These are phyloP conservation scores for Purpureocillium lavendulum DNA, from an alignment of 2,329 filamentous ascomycete species.

Conservation along the genomic window DNA sequence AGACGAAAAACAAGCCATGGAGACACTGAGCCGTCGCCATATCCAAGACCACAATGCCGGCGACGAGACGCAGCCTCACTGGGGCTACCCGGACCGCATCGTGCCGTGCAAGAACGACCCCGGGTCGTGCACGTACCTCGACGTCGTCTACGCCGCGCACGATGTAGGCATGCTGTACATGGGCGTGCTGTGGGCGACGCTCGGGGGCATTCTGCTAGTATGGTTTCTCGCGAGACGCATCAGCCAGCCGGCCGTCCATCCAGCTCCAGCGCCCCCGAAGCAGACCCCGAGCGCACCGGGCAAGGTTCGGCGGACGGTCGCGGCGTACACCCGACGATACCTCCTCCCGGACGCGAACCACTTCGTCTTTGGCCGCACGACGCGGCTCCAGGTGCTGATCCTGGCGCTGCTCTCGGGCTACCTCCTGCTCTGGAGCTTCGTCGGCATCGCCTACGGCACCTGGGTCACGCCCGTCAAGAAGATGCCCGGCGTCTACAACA, in stretches of 20 bases:
- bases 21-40: slow-evolving; percentile 19
- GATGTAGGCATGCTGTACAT: slow-evolving; percentile 41
- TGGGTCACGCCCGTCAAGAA: slow-evolving; percentile 63
- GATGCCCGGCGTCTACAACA: slow-evolving; percentile 49
- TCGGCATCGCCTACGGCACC: slow-evolving; percentile 58
- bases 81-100: slow-evolving; percentile 37
- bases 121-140: slow-evolving; percentile 42
- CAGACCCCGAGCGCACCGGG: slow-evolving; percentile 10
- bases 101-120: slow-evolving; percentile 36
- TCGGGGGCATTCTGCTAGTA: slow-evolving; percentile 32
- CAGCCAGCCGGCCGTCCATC: slow-evolving; percentile 13
- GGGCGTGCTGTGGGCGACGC: slow-evolving; percentile 40
- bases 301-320: slow-evolving; percentile 26
- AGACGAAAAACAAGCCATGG: too few relatives aligned
- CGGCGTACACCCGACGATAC: slow-evolving; percentile 35
- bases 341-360: slow-evolving; percentile 53
- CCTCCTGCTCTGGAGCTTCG: slow-evolving; percentile 59
- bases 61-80: slow-evolving; percentile 29
- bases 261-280: slow-evolving; percentile 9
- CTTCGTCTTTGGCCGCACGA: slow-evolving; percentile 57
- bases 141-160: slow-evolving; percentile 40
- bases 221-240: slow-evolving; percentile 26
- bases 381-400: slow-evolving; percentile 57
- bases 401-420: slow-evolving; percentile 52
- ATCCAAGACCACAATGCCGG: slow-evolving; percentile 33